Conservation (phyloP, 306 rosid genomes). For the Glycine tomentella region DNA sequence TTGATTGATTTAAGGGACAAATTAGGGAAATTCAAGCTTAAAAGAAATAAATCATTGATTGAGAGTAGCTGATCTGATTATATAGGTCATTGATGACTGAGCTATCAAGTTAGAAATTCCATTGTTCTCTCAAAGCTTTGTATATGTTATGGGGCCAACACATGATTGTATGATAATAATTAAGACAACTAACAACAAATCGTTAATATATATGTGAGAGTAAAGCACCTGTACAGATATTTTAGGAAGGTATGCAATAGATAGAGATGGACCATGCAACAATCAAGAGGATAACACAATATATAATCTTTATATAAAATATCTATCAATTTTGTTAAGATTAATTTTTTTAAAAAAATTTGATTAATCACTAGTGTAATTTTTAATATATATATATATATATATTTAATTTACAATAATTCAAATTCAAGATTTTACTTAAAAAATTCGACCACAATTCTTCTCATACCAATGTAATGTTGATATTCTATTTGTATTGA, state of each 20-base stretch:
- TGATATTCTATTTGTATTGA: too few relatives aligned
- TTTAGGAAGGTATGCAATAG: conserved; percentile 10
- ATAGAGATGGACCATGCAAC: conserved; percentile 43
- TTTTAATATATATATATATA: too few relatives aligned
- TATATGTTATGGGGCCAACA: background rate
- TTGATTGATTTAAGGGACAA: background rate
- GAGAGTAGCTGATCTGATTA: background rate
- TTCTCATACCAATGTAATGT: too few relatives aligned
- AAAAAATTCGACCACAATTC: too few relatives aligned
- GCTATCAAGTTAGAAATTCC: background rate
- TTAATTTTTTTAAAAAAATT: too few relatives aligned
- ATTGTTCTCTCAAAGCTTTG: background rate
- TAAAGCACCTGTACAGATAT: background rate
- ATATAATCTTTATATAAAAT: background rate
- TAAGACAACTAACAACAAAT: background rate
- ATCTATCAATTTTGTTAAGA: too few relatives aligned
- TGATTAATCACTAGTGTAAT: too few relatives aligned
- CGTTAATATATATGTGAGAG: background rate
- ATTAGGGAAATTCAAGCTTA: background rate
- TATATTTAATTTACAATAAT: too few relatives aligned
- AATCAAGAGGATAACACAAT: background rate
- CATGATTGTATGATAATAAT: background rate
- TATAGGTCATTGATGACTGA: background rate
- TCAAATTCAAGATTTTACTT: too few relatives aligned
- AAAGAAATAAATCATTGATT: background rate